Base-by-base conservation (phyloP, 2,329 filamentous ascomycete genomes). In the Arthroderma sp. region DNA sequence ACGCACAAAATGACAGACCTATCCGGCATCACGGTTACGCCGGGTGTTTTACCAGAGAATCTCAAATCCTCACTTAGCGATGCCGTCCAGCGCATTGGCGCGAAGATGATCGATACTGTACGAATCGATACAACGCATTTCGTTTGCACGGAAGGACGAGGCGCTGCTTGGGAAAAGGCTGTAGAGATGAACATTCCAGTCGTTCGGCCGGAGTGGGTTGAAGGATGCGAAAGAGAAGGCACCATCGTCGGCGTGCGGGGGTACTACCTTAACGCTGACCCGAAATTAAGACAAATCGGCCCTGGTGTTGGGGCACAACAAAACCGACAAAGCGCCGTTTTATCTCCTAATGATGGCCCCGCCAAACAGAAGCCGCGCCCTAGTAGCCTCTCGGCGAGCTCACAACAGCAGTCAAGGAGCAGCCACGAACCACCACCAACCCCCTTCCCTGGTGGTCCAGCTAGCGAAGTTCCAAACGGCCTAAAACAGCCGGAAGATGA, bases 1-100 rank as follows among this genome's bases (percentile, higher is more conserved):
- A 98, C 91, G 38, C 91, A 98, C 70, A 94, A 95, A 71, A 95
- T 98, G 88, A 96, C 89, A 34, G 88, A 98, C 63, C 72, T 98
- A 42, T 88, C 83, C 53, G 91, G 91, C 47, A 88, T 98, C 63
- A 96, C 89, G 27, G 84, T 98, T 55, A 94, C 89, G 2, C 82
- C 87, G 0, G 91, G 91, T 42, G 76, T 94, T 54, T 74, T 98
- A 64, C 84, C 88, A 1, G 71, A 76, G 5, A 70, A 80, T 43
- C 70, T 82, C 45, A 80, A 78, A 59, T 86, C 94, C 53, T 80
- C 74, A 50, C 74, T 98, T 15, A 72, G 75, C 39, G 73, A 73
- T 38, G 86, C 88, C 1, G 77, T 95, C 32, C 81, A 91, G 58
- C 76, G 86, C 53, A 94, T 98, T 55, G 91, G 91, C 40, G 91